These are phyloP conservation scores for Scheffersomyces amazonensis DNA, from an alignment of 805 yeast genomes.

Conservation along the genomic window DNA sequence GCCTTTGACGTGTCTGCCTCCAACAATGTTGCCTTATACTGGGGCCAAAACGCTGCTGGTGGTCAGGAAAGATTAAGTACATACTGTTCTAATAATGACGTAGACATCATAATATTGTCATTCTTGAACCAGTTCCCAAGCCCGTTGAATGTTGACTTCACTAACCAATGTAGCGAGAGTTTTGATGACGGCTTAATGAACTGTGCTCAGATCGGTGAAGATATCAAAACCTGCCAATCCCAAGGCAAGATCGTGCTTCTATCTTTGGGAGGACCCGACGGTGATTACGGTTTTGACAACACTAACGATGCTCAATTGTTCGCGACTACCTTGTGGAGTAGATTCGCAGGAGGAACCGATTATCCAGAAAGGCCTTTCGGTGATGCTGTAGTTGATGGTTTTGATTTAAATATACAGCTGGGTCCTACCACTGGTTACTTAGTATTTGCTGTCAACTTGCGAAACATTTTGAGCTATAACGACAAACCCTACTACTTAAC, in stretches of 20 bases:
- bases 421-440: slow-evolving; percentile 17
- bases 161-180: slow-evolving; percentile 16
- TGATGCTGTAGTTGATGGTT: slow-evolving; percentile 30
- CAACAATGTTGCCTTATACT: slow-evolving; percentile 15
- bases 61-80: slow-evolving; percentile 27
- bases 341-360: slow-evolving; percentile 28
- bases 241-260: slow-evolving; percentile 71
- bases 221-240: slow-evolving; percentile 69
- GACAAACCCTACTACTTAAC: slow-evolving; percentile 64
- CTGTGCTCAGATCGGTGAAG: slow-evolving; percentile 42
- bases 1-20: slow-evolving; percentile 7
- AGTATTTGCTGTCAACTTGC: slow-evolving; percentile 27
- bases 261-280: slow-evolving; percentile 52
- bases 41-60: slow-evolving; percentile 19
- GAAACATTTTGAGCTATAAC: slow-evolving; percentile 13
- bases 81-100: slow-evolving; percentile 65
- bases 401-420: slow-evolving; percentile 30
- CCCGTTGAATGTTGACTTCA: slow-evolving; percentile 14
- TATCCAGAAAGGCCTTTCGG: slow-evolving; percentile 23
- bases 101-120: slow-evolving; percentile 67
- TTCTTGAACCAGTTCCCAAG: slow-evolving; percentile 61
- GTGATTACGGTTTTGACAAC: slow-evolving; percentile 46
- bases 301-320: slow-evolving; percentile 54
- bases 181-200: slow-evolving; percentile 40
- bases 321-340: slow-evolving; percentile 39